Conservation (phyloP, 805 yeast species). For the Ogataea haglerorum region DNA sequence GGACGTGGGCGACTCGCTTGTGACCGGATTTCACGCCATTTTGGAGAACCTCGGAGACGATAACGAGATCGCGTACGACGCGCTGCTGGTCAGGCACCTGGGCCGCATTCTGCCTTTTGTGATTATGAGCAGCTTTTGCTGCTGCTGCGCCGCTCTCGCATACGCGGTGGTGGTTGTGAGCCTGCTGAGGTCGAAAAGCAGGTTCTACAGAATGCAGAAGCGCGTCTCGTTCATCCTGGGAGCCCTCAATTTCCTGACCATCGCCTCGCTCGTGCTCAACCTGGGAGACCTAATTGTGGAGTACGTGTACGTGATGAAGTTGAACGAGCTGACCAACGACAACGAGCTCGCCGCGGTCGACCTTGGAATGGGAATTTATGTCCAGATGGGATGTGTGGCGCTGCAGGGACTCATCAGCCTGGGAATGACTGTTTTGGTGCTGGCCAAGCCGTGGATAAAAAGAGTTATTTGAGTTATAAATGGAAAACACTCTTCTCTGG, state of each 20-base stretch:
- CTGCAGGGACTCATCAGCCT: constrained; percentile 15
- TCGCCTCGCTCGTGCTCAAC: constrained; percentile 10
- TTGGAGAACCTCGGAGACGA: constrained; percentile 27
- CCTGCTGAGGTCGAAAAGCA: constrained; percentile 15
- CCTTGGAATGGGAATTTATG: constrained; percentile 19
- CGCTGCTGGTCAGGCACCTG: constrained; percentile 13
- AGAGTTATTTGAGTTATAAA: constrained; percentile 9
- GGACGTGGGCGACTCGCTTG: constrained; percentile 40
- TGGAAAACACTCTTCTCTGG: constrained; percentile 49
- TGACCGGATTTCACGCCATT: constrained; percentile 36
- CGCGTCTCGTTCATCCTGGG: constrained; percentile 7
- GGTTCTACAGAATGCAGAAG: constrained; percentile 7
- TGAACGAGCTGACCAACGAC: constrained; percentile 15
- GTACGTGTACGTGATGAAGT: constrained; percentile 15
- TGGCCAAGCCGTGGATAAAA: constrained; percentile 18
- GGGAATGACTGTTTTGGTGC: constrained; percentile 14
- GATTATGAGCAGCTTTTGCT: constrained; percentile 8
- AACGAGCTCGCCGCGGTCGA: constrained; percentile 18
- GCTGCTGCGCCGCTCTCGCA: constrained; percentile 14
- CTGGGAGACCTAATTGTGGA: constrained; percentile 15
- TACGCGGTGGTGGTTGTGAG: constrained; percentile 17
- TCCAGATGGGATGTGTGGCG: constrained; percentile 13
- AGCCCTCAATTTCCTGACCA: constrained; percentile 8
- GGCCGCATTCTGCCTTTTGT: constrained; percentile 17
- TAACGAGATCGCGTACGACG: constrained; percentile 19